phyloP scores from a whole-genome alignment of 768 basidiomycete genomes.

The Goffeauzyma gilvescens region DNA sequence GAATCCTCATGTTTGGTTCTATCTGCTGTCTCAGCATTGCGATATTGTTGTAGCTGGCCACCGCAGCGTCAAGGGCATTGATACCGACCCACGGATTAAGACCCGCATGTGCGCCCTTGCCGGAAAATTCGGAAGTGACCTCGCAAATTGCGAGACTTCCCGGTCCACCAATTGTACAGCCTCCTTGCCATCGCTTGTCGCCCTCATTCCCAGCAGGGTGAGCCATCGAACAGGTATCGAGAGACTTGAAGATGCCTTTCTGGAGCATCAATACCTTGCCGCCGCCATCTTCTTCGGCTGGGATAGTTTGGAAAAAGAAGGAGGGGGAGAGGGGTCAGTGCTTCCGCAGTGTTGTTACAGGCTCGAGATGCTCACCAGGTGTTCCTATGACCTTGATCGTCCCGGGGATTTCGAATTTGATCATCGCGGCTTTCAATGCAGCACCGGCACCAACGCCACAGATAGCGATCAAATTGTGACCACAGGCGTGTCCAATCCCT shows the following conservation, averaged over 20 bases:
- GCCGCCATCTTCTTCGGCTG: slow-evolving; percentile 15
- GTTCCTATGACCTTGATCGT: slow-evolving; percentile 13
- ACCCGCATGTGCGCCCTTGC: slow-evolving; percentile 21
- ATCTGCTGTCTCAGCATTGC: slow-evolving; percentile 18
- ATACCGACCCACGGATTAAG: slow-evolving; percentile 19
- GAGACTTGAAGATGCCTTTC: slow-evolving; percentile 13
- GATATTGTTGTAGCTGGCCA: slow-evolving; percentile 12
- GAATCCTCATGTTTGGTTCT: slow-evolving; percentile 6
- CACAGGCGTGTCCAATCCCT: slow-evolving; percentile 12
- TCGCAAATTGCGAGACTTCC: slow-evolving; percentile 3
- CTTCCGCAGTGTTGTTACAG: not conserved
- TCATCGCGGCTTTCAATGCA: slow-evolving; percentile 11
- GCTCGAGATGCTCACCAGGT: not conserved
- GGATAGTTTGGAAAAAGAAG: not conserved
- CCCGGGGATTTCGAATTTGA: slow-evolving; percentile 9
- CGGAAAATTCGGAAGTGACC: slow-evolving; percentile 18
- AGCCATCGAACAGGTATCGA: slow-evolving; percentile 23
- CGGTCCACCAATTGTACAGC: slow-evolving; percentile 12
- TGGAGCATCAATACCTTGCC: slow-evolving; percentile 15
- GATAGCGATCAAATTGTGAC: slow-evolving; percentile 15
- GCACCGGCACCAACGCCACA: slow-evolving; percentile 11
- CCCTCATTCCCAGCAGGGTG: slow-evolving; percentile 19
- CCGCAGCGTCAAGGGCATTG: slow-evolving; percentile 19
- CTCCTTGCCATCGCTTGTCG: slow-evolving; percentile 6
- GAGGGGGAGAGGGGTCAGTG: not conserved